phyloP scores from a whole-genome alignment of 75 land plant species.

The Larix kaempferi region DNA sequence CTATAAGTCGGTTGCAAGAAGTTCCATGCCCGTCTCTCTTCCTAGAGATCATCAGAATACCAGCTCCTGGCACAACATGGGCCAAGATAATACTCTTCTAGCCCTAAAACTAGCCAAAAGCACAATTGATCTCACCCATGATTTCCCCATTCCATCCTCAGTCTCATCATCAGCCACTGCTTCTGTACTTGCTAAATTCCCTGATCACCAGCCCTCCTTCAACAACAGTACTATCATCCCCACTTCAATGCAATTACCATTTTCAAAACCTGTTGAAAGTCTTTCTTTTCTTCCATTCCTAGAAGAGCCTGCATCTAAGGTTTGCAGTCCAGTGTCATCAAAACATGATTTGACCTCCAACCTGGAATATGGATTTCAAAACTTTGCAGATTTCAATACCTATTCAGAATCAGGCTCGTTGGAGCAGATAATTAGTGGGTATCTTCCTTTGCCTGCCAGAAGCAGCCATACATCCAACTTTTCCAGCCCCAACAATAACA shows the following conservation, averaged over 20 bases:
- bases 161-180: background rate
- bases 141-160: conserved; percentile 3
- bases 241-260: background rate
- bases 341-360: background rate
- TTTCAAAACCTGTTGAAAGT: conserved; percentile 2
- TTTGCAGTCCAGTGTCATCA: background rate
- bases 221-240: background rate
- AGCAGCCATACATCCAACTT: background rate
- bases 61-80: background rate
- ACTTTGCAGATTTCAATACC: conserved; percentile 11
- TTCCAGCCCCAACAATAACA: background rate
- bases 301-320: background rate
- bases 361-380: background rate
- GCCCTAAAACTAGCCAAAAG: too few species aligned
- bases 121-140: background rate
- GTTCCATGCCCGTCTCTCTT: background rate
- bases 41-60: conserved; percentile 4
- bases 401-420: conserved; percentile 36
- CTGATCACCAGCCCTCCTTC: background rate
- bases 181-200: too few species aligned
- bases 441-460: conserved; percentile 17
- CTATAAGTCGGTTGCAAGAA: background rate
- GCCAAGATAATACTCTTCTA: background rate
- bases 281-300: background rate
- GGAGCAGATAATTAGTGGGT: conserved; percentile 31